These are phyloP conservation scores for Yarrowia sp. DNA, from an alignment of 805 yeast genomes.

Conservation along the genomic window DNA sequence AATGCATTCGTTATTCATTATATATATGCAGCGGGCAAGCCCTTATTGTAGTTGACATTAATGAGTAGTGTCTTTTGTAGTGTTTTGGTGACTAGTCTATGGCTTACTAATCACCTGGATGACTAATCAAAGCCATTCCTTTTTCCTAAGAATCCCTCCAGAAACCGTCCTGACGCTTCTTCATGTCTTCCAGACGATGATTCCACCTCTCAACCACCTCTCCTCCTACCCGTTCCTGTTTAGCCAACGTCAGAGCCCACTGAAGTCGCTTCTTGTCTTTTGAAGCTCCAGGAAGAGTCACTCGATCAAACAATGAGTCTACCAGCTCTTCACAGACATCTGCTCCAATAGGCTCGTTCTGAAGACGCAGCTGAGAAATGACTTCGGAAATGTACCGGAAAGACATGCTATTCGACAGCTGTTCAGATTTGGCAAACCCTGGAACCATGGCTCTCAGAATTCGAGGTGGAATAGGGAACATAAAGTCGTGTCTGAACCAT, in stretches of 20 bases:
- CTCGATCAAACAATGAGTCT: slow-evolving; percentile 24
- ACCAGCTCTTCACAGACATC: slow-evolving; percentile 26
- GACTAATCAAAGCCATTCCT: too few species aligned
- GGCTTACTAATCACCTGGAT: too few species aligned
- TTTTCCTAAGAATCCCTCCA: slow-evolving; percentile 1
- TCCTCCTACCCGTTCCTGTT: slow-evolving; percentile 27
- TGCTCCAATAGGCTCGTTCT: slow-evolving; percentile 7
- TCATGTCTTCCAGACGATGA: slow-evolving; percentile 23
- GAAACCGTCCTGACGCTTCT: slow-evolving; percentile 4
- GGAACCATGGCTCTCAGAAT: slow-evolving; percentile 9
- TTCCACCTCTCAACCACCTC: slow-evolving; percentile 24
- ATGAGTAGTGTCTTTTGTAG: not conserved
- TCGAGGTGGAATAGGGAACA: slow-evolving; percentile 5
- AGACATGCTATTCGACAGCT: slow-evolving; percentile 23
- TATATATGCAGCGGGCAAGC: slow-evolving; percentile 28
- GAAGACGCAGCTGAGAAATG: slow-evolving; percentile 21
- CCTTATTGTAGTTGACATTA: slow-evolving; percentile 1
- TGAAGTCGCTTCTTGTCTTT: slow-evolving; percentile 24
- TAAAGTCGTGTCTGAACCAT: slow-evolving; percentile 32
- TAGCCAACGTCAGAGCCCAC: slow-evolving; percentile 32
- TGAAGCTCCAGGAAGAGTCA: slow-evolving; percentile 17
- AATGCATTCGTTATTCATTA: slow-evolving; percentile 33
- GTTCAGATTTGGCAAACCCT: slow-evolving; percentile 7
- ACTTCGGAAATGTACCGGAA: slow-evolving; percentile 37
- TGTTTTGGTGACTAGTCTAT: too few species aligned